Base-by-base conservation (phyloP, 2,329 filamentous ascomycete genomes). In the Venturia oleaginea region DNA sequence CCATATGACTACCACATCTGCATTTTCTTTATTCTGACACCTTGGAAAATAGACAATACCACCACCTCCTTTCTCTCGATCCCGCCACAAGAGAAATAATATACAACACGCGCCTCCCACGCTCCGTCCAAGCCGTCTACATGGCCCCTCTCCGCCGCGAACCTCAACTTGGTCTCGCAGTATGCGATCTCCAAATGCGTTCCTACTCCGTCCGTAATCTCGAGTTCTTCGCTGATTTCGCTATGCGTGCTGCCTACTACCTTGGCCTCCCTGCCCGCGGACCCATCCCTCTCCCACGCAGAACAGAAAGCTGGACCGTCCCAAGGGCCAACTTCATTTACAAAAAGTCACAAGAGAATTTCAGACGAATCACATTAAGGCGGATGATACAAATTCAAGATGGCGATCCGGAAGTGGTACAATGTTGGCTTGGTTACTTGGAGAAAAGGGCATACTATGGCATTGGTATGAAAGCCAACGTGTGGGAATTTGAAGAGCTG, bases 311-410 rank as follows among this genome's bases (percentile, higher is more conserved):
- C 71, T 99, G 94, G 94, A 97, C 94, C 0, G 92, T 97, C 1
- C 91, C 92, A 11, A 85, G 86, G 71, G 86, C 86, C 72, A 89
- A 90, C 75, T 99, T 99, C 80, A 91, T 97, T 69, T 90, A 91
- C 81, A 99, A 97, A 79, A 99, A 99, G 79, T 88, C 86, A 43
- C 92, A 99, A 77, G 94, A 99, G 79, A 99, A 99, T 77, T 99
- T 96, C 72, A 93, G 97, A 79, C 84, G 94, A 64, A 87, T 94
- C 66, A 99, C 94, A 0, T 77, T 92, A 71, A 85, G 92, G 64
- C 82, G 94, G 17, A 76, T 97, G 71, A 92, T 99, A 62, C 92
- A 96, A 77, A 94, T 99, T 72, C 88, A 91, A 68, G 94, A 97
- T 72, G 94, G 92, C 0, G 83, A 97, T 71, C 87, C 92, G 0